phyloP scores from a whole-genome alignment of 495 filamentous ascomycete species.

The Penicillium subrubescens region DNA sequence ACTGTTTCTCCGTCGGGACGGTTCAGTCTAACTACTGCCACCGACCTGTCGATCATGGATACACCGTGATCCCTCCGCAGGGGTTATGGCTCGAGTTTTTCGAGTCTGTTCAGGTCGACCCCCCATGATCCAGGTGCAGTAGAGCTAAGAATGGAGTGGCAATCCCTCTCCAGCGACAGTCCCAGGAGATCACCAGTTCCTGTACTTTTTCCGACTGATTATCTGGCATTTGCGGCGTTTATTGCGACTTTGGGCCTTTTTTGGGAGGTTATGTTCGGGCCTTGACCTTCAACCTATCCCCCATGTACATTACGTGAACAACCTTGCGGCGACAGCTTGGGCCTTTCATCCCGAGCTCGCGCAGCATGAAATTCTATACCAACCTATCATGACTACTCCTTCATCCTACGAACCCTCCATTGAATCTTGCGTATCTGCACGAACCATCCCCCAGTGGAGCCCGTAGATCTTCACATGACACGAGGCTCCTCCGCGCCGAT shows the following conservation, averaged over 20 bases:
- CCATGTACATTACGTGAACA: slow-evolving; percentile 27
- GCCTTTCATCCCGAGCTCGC: background rate
- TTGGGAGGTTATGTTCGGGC: slow-evolving; percentile 11
- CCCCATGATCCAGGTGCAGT: background rate
- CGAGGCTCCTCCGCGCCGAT: background rate
- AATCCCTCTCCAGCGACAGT: background rate
- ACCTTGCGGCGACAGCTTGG: background rate
- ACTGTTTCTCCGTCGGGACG: background rate
- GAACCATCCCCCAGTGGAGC: background rate
- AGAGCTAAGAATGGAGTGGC: background rate
- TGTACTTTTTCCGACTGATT: slow-evolving; percentile 4
- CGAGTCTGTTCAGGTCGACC: background rate
- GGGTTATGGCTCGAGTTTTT: background rate
- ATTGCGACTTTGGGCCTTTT: slow-evolving; percentile 27
- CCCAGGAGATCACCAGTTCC: background rate
- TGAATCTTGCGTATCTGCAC: background rate
- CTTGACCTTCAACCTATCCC: slow-evolving; percentile 4
- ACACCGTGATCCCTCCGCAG: background rate
- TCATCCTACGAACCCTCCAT: background rate
- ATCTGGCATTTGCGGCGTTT: slow-evolving; percentile 43
- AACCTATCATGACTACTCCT: slow-evolving; percentile 1
- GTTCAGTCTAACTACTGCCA: background rate
- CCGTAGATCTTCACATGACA: slow-evolving; percentile 9
- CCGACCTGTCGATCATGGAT: background rate
- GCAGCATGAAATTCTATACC: background rate